Percentiles rank a stretch among this genome's conserved stretches.
Conservation (phyloP, 2,329 filamentous ascomycete genomes). For the Botrytis hyacinthi region DNA sequence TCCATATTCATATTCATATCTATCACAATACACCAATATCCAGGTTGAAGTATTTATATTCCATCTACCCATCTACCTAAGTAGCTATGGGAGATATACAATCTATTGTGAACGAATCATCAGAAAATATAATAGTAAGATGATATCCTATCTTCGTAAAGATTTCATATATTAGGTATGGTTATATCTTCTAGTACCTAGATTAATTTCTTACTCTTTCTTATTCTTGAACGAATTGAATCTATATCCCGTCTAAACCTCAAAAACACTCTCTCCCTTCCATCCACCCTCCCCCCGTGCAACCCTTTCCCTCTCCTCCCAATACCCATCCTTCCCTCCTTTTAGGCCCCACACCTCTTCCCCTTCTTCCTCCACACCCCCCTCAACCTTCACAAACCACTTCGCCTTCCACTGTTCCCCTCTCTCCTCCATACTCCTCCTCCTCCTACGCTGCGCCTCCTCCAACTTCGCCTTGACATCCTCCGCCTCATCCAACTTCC, state of each 20-base stretch:
- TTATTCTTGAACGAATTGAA: too few relatives aligned
- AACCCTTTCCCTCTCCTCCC: slow-evolving; percentile 71
- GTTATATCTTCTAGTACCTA: too few relatives aligned
- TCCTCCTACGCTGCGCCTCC: slow-evolving; percentile 74
- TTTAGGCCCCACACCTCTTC: slow-evolving; percentile 76
- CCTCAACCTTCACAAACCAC: slow-evolving; percentile 76
- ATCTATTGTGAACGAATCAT: too few relatives aligned
- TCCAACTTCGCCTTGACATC: slow-evolving; percentile 78
- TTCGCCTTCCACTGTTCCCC: slow-evolving; percentile 71
- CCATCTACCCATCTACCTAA: too few relatives aligned
- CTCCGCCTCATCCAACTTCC: slow-evolving; percentile 81
- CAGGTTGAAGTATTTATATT: too few relatives aligned
- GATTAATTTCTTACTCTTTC: too few relatives aligned
- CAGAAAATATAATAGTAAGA: too few relatives aligned
- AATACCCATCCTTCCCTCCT: slow-evolving; percentile 83
- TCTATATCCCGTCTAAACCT: slow-evolving; percentile 18
- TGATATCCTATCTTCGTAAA: too few relatives aligned
- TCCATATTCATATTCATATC: too few relatives aligned
- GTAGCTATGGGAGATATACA: too few relatives aligned
- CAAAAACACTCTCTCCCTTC: slow-evolving; percentile 55
- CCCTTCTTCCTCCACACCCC: slow-evolving; percentile 56
- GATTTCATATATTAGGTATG: too few relatives aligned
- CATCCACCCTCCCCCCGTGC: slow-evolving; percentile 53
- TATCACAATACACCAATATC: too few relatives aligned
- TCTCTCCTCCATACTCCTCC: slow-evolving; percentile 71